Evolutionary conservation across 257 asterid species (phyloP), one percentile per base, ranked within the genome.

Genomic region (Knoxia roxburghii): DNA sequence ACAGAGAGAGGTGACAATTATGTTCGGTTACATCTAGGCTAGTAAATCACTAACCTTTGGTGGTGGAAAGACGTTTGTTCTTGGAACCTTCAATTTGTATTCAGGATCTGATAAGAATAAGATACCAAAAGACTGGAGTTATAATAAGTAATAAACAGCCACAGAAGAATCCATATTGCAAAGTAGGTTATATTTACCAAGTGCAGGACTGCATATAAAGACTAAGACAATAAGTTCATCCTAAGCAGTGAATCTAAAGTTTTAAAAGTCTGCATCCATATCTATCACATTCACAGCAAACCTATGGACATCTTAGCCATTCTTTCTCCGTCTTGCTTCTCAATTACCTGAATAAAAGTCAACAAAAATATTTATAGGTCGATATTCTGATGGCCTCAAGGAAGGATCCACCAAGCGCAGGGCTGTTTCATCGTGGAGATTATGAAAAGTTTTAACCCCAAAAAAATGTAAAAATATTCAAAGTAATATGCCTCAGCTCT

Each of bases 381-480:
- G 89, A 81, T 84, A 80, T 35, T 88, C 93, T 1, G 96, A 85
- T 37, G 99, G 75, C 64, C 77, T 74, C 61, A 75, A 56, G 39
- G 93, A 80, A 66, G 88, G 80, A 84, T 85, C 93, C 67, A 85
- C 96, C 82, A 90, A 67, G 67, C 99, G 91, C 81, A 80, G 78
- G 11, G 97, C 99, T 49, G 96, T 89, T 85, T 94, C 99, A 43
- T 94, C 96, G 97, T 90, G 81, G 61, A 70, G 77, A 53, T 48
- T 33, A 20, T 14, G 15, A 14, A 57, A n/a, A 63, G 55, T 29
- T 71, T 41, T 39, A 62, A 37, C 32, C 27, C 23, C 24, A n/a
- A 50, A 41, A 37, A 15, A 37, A 43, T 9, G 40, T 23, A 30
- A 55, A 40, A 17, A n/a, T n/a, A 27, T 26, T 39, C 40, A 12